A percentile compares a stretch with the other conserved stretches of the same genome.
These are phyloP conservation scores for Meyerozyma athensensis DNA, from an alignment of 1,139 yeast genomes.

Conservation along the genomic window DNA sequence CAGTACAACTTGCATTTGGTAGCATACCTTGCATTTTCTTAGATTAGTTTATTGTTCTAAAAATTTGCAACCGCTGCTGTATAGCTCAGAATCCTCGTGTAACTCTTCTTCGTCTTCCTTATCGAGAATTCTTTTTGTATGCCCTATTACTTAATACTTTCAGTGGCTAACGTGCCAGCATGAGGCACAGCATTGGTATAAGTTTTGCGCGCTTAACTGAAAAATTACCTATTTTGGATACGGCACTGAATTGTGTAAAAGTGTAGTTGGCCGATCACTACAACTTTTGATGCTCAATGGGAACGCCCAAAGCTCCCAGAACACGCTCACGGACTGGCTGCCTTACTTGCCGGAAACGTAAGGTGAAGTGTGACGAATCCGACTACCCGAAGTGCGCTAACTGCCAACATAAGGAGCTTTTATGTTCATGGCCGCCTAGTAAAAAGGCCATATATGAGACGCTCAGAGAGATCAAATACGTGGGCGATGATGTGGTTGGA, in stretches of 20 bases:
- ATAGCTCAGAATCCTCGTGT: no score
- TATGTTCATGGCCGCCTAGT: conserved; percentile 31
- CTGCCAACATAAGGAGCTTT: conserved; percentile 21
- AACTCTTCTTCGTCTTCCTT: no score
- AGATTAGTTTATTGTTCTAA: no score
- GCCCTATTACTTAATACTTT: no score
- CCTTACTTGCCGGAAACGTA: conserved; percentile 34
- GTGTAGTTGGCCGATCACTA: conserved; percentile 5
- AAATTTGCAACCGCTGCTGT: no score
- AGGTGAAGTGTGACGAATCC: conserved; percentile 38
- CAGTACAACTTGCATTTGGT: no score
- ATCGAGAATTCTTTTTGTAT: no score
- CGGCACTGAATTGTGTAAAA: conserved; percentile 12
- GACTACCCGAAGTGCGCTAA: conserved; percentile 32
- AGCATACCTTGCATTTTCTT: no score
- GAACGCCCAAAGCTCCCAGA: conserved; percentile 8
- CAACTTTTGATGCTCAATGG: conserved; percentile 6
- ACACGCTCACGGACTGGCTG: conserved; percentile 38
- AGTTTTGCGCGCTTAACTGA: conserved; percentile 23
- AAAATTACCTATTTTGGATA: conserved; percentile 26
- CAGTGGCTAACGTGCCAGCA: no score
- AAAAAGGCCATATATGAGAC: conserved; percentile 24
- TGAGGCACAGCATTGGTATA: background rate
- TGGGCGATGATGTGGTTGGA: conserved; percentile 9
- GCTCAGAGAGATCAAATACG: conserved; percentile 23